Conservation (phyloP, 345 rosid species). For the Erodium maritimum region DNA sequence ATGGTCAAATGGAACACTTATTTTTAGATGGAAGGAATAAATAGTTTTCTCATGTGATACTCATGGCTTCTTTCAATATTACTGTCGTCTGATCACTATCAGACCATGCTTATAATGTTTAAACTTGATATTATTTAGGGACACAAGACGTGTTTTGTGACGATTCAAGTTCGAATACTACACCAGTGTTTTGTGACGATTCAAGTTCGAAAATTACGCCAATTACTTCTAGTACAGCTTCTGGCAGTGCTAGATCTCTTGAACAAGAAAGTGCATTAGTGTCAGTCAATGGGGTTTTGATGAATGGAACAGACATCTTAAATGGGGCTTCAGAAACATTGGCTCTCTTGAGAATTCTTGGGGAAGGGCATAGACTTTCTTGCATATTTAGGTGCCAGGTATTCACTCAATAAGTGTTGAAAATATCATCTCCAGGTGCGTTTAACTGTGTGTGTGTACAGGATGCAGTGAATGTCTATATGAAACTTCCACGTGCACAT, state of each 20-base stretch:
- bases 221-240: slow-evolving; percentile 25
- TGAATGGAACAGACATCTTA: slow-evolving; percentile 39
- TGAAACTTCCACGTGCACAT: slow-evolving; percentile 74
- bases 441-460: slow-evolving; percentile 31
- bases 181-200: no score
- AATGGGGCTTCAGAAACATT: slow-evolving; percentile 65
- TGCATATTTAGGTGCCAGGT: slow-evolving; percentile 87
- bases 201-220: no score
- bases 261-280: slow-evolving; percentile 52
- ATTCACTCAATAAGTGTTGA: no score
- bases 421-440: no score
- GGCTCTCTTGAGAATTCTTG: slow-evolving; percentile 61
- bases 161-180: slow-evolving; percentile 53
- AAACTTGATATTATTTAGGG: slow-evolving; percentile 31
- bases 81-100: background rate
- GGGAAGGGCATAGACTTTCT: slow-evolving; percentile 89
- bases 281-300: slow-evolving; percentile 29
- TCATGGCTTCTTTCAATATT: no score
- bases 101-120: slow-evolving; percentile 4
- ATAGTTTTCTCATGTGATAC: no score
- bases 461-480: slow-evolving; percentile 76
- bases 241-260: slow-evolving; percentile 39
- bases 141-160: slow-evolving; percentile 55
- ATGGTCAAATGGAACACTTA: no score
- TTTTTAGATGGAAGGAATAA: no score